These are phyloP conservation scores for Hanseniaspora lindneri DNA, from an alignment of 805 yeast species.

Conservation along the genomic window DNA sequence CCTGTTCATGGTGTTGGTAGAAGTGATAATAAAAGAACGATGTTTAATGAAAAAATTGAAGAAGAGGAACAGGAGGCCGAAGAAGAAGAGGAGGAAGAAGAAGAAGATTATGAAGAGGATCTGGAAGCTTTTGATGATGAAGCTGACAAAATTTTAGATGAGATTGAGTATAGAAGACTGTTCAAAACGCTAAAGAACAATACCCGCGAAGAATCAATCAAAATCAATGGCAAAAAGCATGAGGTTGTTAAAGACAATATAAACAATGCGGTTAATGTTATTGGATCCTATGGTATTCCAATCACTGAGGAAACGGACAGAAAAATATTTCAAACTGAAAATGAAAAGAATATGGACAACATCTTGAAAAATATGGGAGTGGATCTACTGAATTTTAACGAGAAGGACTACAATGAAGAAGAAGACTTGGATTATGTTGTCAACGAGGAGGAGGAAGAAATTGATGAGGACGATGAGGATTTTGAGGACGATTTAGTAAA, in stretches of 20 bases:
- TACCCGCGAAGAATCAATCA: neutral
- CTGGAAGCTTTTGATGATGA: constrained; percentile 15
- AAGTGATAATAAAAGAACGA: too few species aligned
- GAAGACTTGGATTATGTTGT: constrained; percentile 13
- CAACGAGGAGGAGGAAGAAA: constrained; percentile 12
- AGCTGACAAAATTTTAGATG: constrained; percentile 14
- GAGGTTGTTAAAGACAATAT: neutral
- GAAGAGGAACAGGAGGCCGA: too few species aligned
- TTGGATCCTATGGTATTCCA: constrained; percentile 14
- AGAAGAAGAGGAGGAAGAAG: constrained; percentile 15
- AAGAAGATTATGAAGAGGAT: constrained; percentile 16
- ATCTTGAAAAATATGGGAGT: constrained; percentile 13
- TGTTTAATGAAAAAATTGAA: too few species aligned
- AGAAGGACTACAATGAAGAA: constrained; percentile 14
- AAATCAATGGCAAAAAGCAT: too few species aligned
- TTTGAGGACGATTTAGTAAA: constrained; percentile 7
- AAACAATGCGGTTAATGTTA: constrained; percentile 13
- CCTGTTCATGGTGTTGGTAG: too few species aligned
- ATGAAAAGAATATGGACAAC: constrained; percentile 15
- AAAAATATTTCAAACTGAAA: constrained; percentile 15
- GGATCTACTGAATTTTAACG: constrained; percentile 9
- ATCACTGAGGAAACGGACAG: constrained; percentile 13
- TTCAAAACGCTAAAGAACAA: constrained; percentile 8
- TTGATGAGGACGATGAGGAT: constrained; percentile 15
- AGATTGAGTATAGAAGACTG: constrained; percentile 12